Evolutionary conservation across 2,329 filamentous ascomycete genomes (phyloP), one percentile per base, ranked within the genome.

Genomic region (Aspergillus oerlinghausenensis): DNA sequence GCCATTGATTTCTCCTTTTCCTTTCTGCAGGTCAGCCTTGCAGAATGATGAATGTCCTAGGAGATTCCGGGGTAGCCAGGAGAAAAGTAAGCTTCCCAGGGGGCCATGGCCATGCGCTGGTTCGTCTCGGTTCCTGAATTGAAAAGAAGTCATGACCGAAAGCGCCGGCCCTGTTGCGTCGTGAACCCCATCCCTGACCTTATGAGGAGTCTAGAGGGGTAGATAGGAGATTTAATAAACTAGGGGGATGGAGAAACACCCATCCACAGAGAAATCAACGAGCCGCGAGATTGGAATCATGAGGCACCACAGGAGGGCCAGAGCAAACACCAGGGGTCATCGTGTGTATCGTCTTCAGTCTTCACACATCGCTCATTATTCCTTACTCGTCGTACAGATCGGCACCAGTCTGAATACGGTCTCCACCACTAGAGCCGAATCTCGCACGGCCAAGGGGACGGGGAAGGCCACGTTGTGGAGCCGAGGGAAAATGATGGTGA

Each of bases 401-500:
- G 64, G 62, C 69, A 57, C 55, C 52, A 56, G 55, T 53, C 62
- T 47, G 43, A 14, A 47, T 47, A 47, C 11, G 43, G 66, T 67
- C 67, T 66, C 68, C 68, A 71, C 67, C 51, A 50, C 43, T 23
- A 54, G 51, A 29, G 52, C 49, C 38, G 50, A 55, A 52, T 57
- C 58, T 64, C 58, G 55, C 60, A 64, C 54, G 60, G 63, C 59
- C 63, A 65, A 57, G 56, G 62, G 64, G 63, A 69, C 66, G 67
- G 67, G 61, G 65, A 67, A 63, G 55, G 50, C 63, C 63, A 70
- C 63, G 66, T 64, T 70, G 69, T 70, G 67, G 69, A 70, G 65
- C 67, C 67, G 60, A 51, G 50, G 50, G 52, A 61, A 60, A 43
- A 63, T 68, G 64, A 67, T 63, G 63, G 66, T 64, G 65, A 60